Evolutionary conservation across 352 stramenopile species (phyloP).

Genomic region (Stramenopiles sp.): DNA sequence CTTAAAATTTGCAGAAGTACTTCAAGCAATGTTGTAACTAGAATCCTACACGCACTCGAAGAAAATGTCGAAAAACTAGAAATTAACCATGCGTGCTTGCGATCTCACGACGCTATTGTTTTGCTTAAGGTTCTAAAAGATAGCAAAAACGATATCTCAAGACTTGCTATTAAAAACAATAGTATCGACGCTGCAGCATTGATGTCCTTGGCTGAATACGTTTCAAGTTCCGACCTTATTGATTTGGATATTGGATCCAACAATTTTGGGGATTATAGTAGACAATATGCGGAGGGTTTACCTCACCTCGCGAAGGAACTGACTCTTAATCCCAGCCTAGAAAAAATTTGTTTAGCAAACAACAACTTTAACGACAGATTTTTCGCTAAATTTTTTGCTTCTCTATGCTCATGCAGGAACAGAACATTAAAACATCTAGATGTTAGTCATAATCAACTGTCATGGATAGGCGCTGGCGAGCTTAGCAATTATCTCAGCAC

Average conservation of each 20-base stretch:
- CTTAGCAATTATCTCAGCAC: neutral
- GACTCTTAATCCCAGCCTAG: neutral
- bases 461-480: neutral
- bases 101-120: neutral
- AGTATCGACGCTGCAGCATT: neutral
- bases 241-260: neutral
- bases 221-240: neutral
- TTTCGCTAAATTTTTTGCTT: neutral
- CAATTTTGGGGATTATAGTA: neutral
- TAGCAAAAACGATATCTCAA: neutral
- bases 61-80: neutral
- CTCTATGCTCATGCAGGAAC: neutral
- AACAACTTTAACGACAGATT: neutral
- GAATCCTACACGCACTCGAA: neutral
- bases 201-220: neutral
- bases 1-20: neutral
- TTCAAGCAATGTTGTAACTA: neutral
- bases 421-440: neutral
- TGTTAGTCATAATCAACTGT: neutral
- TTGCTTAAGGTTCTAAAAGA: neutral
- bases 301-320: neutral
- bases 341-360: neutral
- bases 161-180: neutral
- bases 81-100: neutral
- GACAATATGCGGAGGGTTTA: neutral